Evolutionary conservation across 305 asterid genomes (phyloP).

Genomic region (Fraxinus nigra): DNA sequence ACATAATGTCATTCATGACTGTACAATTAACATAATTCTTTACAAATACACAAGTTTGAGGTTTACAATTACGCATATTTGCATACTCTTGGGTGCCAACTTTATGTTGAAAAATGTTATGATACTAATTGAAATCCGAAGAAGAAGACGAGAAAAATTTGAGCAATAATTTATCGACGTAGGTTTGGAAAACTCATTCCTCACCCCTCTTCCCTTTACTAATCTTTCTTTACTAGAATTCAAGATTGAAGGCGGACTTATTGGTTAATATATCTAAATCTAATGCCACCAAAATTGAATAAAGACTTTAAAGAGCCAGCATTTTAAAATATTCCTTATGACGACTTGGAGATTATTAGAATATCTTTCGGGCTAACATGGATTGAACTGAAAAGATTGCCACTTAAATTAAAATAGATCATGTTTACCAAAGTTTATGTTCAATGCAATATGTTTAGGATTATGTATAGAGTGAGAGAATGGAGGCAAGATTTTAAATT

Average conservation of each 20-base stretch:
- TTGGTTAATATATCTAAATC: not conserved
- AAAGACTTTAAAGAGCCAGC: not conserved
- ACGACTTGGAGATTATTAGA: not conserved
- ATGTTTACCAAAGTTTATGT: too few relatives aligned
- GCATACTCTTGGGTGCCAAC: too few relatives aligned
- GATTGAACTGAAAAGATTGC: too few relatives aligned
- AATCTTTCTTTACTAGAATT: not conserved
- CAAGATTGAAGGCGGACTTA: not conserved
- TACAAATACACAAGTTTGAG: not conserved
- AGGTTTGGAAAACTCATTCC: not conserved
- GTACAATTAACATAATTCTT: too few relatives aligned
- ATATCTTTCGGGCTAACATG: not conserved
- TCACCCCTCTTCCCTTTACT: not conserved
- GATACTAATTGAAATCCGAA: not conserved
- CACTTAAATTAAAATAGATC: too few relatives aligned
- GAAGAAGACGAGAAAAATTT: constrained; percentile 32
- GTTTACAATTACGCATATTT: not conserved
- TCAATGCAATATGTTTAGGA: too few relatives aligned
- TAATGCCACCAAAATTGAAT: not conserved
- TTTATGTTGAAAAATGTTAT: too few relatives aligned
- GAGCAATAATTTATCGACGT: constrained; percentile 13
- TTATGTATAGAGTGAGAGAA: too few relatives aligned
- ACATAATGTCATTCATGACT: too few relatives aligned
- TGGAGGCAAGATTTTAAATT: too few relatives aligned
- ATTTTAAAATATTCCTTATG: not conserved